Percentiles rank a stretch among this genome's conserved stretches.
phyloP scores from a whole-genome alignment of 2,329 filamentous ascomycete genomes.

The Aspergillus pseudonomiae region DNA sequence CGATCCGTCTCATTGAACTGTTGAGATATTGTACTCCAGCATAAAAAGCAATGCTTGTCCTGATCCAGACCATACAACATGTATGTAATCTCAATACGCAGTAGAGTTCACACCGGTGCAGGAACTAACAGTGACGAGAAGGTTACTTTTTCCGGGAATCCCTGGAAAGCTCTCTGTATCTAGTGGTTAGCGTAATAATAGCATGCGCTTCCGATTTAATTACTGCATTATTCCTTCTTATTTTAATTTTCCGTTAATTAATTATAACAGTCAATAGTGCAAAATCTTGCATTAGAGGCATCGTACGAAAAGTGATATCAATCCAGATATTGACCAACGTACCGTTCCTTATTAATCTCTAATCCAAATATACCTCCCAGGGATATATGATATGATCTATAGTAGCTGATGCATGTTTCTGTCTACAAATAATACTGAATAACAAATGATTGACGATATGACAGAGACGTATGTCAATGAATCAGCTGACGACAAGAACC shows the following conservation, averaged over 20 bases:
- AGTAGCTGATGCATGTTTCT: background rate
- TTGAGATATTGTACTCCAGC: background rate
- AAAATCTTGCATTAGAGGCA: background rate
- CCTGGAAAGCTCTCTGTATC: slow-evolving; percentile 12
- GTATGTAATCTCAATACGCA: slow-evolving; percentile 13
- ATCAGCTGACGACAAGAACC: slow-evolving; percentile 24
- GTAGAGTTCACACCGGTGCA: slow-evolving; percentile 18
- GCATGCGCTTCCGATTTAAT: background rate
- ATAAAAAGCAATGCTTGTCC: background rate
- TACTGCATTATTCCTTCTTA: background rate
- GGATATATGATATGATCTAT: background rate
- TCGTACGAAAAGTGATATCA: background rate
- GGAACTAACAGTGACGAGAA: slow-evolving; percentile 15
- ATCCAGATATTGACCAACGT: background rate
- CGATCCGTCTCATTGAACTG: background rate
- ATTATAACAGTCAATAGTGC: background rate
- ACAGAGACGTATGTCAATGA: background rate
- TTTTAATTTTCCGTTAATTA: background rate
- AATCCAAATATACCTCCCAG: background rate
- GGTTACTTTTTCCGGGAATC: slow-evolving; percentile 8
- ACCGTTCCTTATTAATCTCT: background rate
- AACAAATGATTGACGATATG: background rate
- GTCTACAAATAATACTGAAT: background rate
- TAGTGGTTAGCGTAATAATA: background rate
- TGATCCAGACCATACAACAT: slow-evolving; percentile 1